Base-by-base conservation (phyloP, 306 rosid genomes). In the Dalbergia cochinchinensis region DNA sequence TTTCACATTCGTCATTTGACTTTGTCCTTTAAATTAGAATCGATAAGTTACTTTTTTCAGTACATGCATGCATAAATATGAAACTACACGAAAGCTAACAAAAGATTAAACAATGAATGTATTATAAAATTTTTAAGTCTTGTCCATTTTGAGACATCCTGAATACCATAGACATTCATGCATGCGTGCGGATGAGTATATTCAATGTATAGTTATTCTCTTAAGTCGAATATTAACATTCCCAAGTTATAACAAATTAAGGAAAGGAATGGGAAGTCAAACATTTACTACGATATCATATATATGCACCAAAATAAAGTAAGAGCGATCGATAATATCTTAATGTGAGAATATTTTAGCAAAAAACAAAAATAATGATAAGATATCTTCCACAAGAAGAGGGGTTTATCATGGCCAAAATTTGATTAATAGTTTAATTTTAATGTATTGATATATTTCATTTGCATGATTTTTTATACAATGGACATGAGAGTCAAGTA, bases 1-100 rank as follows among this genome's bases (percentile, higher is more conserved):
- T 69, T 39, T 69, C 26, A 4, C 50, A 9, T n/a, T 57, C 59
- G 45, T 59, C 51, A 45, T 68, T 70, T 60, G 47, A 3, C 18
- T 69, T 44, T 69, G 22, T 14, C 26, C 51, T 22, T 41, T 41
- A 22, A 66, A 20, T 77, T 20, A 39, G 57, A 18, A 39, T 39
- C 66, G 15, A 4, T 16, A 66, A 42, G 11, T 59, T 12, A 53
- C 55, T 53, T 39, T 15, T 15, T 50, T 16, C n/a, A 76, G 64
- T 26, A 60, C 45, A 8, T 18, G 16, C 33, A 34, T 44, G 34
- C 64, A 50, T 50, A 33, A 63, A 64, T 54, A 8, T 75, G 19
- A 8, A 33, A 60, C 79, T 74, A 14, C 53, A 47, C 12, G 48
- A 22, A 62, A 33, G 34, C 60, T 26, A 63, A 48, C 65, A 13